Base-by-base conservation (phyloP, 139 green algal species). In the Picochlorum sp. region DNA sequence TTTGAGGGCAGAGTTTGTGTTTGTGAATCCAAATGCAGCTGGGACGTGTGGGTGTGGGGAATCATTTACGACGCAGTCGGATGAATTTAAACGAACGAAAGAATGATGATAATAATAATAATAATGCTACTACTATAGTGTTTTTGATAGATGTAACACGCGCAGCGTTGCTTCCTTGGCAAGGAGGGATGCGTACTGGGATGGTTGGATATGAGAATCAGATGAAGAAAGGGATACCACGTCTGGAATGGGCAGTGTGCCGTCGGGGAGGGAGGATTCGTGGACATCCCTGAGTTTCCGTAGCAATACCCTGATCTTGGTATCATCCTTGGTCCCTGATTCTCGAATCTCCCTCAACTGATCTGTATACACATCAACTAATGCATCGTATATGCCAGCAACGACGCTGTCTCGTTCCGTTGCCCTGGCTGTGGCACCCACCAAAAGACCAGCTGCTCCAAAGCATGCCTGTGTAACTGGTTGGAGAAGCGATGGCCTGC, bases 11-110 rank as follows among this genome's bases (percentile, higher is more conserved):
- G 89, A 95, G 71, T 97, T 97, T 79, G 78, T 93, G 8, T 97
- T 97, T 63, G 80, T 82, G 24, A 97, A 97, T 68, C 91, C 91
- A 1, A 98, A 98, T 63, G 81, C 88, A 24, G 95, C 95, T 54
- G 88, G 82, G 16, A 75, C 77, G 8, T 98, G 92, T 68, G 94
- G 94, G 3, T 99, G 94, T 63, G 94, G 94, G 3, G 89, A 96
- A 63, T 90, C 80, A 1, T 96, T 96, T 67, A 96, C 86, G 1
- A 92, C 86, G 51, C n/a, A 34, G 51, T 6, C 61, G 47, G n/a
- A 74, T 18, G 34, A 49, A 24, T 57, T 58, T 21, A 45, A 58
- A 20, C 28, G 28, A 30, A 4, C 28, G 28, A 51, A 26, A 18
- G 10, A 55, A 21, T 34, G 16, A 59, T 26, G 15, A 34, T 30